Conservation (phyloP, 495 filamentous ascomycete species). For the Aspergillus haitiensis region DNA sequence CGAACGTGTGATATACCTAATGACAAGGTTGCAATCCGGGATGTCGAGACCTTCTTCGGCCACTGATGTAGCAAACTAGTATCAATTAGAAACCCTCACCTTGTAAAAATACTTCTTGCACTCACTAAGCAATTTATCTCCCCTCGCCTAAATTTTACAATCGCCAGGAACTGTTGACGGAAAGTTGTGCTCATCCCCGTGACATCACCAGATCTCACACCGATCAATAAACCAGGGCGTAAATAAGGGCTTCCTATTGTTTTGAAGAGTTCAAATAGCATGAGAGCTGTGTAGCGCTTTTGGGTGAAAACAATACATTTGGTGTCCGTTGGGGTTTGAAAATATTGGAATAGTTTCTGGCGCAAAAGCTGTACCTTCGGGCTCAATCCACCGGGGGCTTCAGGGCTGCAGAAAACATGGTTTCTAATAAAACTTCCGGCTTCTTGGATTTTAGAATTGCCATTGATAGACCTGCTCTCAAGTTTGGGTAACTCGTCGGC, state of each 20-base stretch:
- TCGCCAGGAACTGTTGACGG: constrained; percentile 71
- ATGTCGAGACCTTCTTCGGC: constrained; percentile 97
- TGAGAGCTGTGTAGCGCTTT: constrained; percentile 71
- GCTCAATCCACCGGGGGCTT: constrained; percentile 54
- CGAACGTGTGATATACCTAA: constrained; percentile 47
- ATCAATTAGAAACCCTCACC: constrained; percentile 15
- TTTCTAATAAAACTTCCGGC: constrained; percentile 57
- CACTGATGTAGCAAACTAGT: constrained; percentile 77
- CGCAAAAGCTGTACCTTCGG: constrained; percentile 69
- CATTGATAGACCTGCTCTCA: constrained; percentile 44
- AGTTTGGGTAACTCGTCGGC: constrained; percentile 65
- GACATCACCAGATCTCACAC: constrained; percentile 48
- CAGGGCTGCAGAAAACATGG: constrained; percentile 49
- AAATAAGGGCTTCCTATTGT: constrained; percentile 59
- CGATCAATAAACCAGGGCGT: constrained; percentile 65
- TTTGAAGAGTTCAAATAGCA: constrained; percentile 66
- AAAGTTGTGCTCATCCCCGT: constrained; percentile 63
- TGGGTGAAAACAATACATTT: constrained; percentile 90
- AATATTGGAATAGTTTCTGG: constrained; percentile 57
- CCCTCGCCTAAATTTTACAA: constrained; percentile 76
- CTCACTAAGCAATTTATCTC: constrained; percentile 76
- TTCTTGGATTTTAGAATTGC: constrained; percentile 57
- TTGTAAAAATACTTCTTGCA: neutral
- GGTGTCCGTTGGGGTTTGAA: constrained; percentile 52
- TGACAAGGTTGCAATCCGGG: constrained; percentile 88